Evolutionary conservation across 2,329 filamentous ascomycete genomes (phyloP).

Genomic region (Westerdykella sp.): DNA sequence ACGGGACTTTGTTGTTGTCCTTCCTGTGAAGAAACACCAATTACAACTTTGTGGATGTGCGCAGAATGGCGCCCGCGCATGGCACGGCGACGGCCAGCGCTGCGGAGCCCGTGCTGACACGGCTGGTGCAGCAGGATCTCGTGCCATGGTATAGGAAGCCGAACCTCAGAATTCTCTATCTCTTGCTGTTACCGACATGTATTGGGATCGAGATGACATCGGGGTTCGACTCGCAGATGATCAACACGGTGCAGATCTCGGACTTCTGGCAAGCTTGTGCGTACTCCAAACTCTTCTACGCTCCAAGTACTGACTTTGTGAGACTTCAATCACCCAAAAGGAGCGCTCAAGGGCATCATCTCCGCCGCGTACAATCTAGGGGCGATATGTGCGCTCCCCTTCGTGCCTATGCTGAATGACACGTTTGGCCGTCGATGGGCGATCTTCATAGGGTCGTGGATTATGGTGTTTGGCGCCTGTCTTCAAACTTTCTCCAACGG

Average conservation of each 20-base stretch:
- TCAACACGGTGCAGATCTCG: conserved; percentile 27
- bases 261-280: conserved; percentile 23
- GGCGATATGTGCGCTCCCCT: conserved; percentile 32
- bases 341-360: conserved; percentile 38
- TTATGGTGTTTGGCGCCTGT: conserved; percentile 41
- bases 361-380: conserved; percentile 42
- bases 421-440: conserved; percentile 37
- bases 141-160: conserved; percentile 35
- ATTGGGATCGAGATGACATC: conserved; percentile 32
- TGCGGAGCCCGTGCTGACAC: conserved; percentile 38
- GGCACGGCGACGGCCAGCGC: conserved; percentile 3
- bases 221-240: conserved; percentile 31
- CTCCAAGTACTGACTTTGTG: not conserved
- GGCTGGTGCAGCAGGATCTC: conserved; percentile 36
- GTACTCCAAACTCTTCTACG: not conserved
- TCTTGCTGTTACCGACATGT: conserved; percentile 29
- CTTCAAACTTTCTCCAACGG: conserved; percentile 21
- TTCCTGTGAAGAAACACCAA: not conserved
- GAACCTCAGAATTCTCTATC: conserved; percentile 32
- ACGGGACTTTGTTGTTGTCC: not conserved
- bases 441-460: conserved; percentile 38
- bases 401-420: conserved; percentile 37
- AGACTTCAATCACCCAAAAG: conserved; percentile 29
- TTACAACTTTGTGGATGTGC: not conserved
- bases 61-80: conserved; percentile 3